Conservation (phyloP, 2,329 filamentous ascomycete species). For the Penicillium crustosum region DNA sequence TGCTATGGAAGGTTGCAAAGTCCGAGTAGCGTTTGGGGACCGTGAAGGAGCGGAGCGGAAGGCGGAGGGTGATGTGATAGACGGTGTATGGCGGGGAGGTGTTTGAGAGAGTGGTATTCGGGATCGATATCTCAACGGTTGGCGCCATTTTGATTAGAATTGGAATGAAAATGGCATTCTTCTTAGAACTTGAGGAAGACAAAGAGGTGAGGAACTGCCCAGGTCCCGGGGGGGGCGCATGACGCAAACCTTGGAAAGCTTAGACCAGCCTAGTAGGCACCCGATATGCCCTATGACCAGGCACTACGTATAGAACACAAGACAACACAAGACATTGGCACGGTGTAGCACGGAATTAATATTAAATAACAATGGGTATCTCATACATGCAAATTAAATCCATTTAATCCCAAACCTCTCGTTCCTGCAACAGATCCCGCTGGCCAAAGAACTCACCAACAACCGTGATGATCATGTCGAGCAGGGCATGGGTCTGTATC, state of each 20-base stretch:
- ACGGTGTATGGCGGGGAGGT: constrained; percentile 57
- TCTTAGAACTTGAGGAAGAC: neutral
- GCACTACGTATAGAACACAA: neutral
- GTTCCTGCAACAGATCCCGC: constrained; percentile 75
- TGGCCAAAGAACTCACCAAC: constrained; percentile 89
- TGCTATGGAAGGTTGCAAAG: constrained; percentile 57
- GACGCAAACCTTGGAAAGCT: constrained; percentile 12
- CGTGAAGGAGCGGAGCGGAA: constrained; percentile 60
- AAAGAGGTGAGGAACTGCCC: constrained; percentile 2
- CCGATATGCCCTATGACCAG: neutral
- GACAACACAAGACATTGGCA: neutral
- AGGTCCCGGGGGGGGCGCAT: neutral
- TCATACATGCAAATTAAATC: neutral
- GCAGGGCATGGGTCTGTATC: constrained; percentile 58
- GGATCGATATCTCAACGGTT: constrained; percentile 47
- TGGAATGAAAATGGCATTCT: neutral
- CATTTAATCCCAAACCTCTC: constrained; percentile 53
- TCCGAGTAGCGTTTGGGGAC: constrained; percentile 65
- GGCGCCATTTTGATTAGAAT: constrained; percentile 39
- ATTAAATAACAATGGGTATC: constrained; percentile 8
- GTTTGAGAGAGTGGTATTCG: constrained; percentile 50
- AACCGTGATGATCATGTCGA: constrained; percentile 89
- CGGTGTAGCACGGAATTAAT: neutral
- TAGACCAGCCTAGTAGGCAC: constrained; percentile 4
- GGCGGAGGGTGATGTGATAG: constrained; percentile 62